Percentiles rank a stretch among this genome's conserved stretches.
These are phyloP conservation scores for Globisporangium emineosum DNA, from an alignment of 352 stramenopile genomes.

Conservation along the genomic window DNA sequence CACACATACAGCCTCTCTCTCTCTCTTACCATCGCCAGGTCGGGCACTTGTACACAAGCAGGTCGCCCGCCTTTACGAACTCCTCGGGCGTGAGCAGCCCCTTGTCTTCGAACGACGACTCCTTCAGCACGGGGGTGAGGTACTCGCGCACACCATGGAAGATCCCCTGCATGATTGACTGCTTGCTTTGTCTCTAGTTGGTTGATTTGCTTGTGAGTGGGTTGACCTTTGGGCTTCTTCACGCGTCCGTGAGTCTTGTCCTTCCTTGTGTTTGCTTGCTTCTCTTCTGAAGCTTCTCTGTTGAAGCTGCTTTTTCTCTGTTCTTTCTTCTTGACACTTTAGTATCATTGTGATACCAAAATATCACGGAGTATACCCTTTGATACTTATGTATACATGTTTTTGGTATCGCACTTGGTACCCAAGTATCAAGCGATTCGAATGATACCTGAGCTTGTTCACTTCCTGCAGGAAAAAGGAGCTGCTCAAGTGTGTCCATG, in stretches of 20 bases:
- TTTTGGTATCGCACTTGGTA: neutral
- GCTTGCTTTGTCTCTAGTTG: neutral
- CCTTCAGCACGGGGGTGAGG: constrained; percentile 88
- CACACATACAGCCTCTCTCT: constrained; percentile 10
- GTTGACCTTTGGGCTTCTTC: neutral
- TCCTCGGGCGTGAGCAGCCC: constrained; percentile 96
- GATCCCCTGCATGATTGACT: constrained; percentile 77
- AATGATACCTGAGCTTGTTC: too few species aligned
- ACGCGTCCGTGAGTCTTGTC: neutral
- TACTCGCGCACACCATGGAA: constrained; percentile 86
- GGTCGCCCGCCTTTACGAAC: constrained; percentile 93
- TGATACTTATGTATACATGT: too few species aligned
- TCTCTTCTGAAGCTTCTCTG: neutral
- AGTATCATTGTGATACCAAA: too few species aligned
- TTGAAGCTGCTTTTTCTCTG: neutral
- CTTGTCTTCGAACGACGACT: constrained; percentile 92
- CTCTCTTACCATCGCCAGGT: constrained; percentile 95
- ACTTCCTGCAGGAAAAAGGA: neutral
- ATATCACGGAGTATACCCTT: too few species aligned
- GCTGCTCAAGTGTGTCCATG: constrained; percentile 4
- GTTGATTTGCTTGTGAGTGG: neutral
- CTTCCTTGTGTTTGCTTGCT: neutral
- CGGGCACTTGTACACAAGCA: constrained; percentile 96
- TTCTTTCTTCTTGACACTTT: too few species aligned
- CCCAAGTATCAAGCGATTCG: neutral